phyloP scores from a whole-genome alignment of 345 rosid species.

The Gossypium anomalum region DNA sequence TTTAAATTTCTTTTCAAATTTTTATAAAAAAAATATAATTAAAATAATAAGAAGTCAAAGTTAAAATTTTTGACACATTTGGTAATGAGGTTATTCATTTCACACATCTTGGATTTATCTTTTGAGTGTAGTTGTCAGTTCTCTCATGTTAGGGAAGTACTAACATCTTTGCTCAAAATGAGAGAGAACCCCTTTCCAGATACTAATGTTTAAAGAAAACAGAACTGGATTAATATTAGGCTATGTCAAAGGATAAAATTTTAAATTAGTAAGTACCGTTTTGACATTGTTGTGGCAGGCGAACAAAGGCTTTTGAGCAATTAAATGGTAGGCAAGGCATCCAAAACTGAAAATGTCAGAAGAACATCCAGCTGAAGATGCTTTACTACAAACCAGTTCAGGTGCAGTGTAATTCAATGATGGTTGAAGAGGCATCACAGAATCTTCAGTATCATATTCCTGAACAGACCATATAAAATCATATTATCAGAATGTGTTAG shows the following conservation, averaged over 20 bases:
- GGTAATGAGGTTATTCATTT: no score
- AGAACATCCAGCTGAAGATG: constrained; percentile 60
- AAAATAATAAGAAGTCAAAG: no score
- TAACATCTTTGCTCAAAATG: not conserved
- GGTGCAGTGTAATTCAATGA: constrained; percentile 91
- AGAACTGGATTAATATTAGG: not conserved
- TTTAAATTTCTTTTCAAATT: no score
- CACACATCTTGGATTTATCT: no score
- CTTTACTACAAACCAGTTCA: constrained; percentile 73
- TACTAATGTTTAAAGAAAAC: not conserved
- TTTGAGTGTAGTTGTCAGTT: no score
- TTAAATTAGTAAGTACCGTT: constrained; percentile 51
- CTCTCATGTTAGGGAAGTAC: no score
- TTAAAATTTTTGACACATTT: no score
- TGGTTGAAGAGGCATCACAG: constrained; percentile 87
- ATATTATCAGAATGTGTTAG: constrained; percentile 8
- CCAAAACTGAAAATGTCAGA: constrained; percentile 97
- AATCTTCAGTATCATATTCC: constrained; percentile 99
- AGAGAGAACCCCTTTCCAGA: not conserved
- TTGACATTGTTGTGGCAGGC: constrained; percentile 95
- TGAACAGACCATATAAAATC: constrained; percentile 27
- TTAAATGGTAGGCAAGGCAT: constrained; percentile 87
- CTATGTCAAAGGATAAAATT: constrained; percentile 6
- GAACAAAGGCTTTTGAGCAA: constrained; percentile 82
- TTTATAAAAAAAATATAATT: no score